These are phyloP conservation scores for Oldenlandia corymbosa DNA, from an alignment of 257 asterid genomes.

Conservation along the genomic window DNA sequence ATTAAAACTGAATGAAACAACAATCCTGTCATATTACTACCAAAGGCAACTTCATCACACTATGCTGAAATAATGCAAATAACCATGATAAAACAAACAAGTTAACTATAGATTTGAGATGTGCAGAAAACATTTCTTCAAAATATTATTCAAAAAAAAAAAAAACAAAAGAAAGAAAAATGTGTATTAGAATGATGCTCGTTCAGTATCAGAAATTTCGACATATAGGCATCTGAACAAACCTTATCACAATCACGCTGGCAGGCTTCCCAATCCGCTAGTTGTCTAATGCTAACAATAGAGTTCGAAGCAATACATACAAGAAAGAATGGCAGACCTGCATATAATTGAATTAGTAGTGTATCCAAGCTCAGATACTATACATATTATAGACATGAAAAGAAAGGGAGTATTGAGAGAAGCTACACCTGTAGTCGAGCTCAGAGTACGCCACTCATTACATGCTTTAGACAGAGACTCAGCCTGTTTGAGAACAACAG, in stretches of 20 bases:
- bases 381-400: slow-evolving; percentile 5
- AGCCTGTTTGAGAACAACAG: slow-evolving; percentile 35
- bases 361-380: slow-evolving; percentile 1
- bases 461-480: slow-evolving; percentile 58
- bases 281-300: slow-evolving; percentile 45
- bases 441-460: slow-evolving; percentile 71
- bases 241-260: slow-evolving; percentile 63
- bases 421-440: slow-evolving; percentile 66
- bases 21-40: background rate
- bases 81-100: background rate
- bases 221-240: slow-evolving; percentile 10
- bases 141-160: background rate
- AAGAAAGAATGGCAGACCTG: slow-evolving; percentile 88
- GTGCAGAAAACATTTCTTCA: background rate
- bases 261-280: slow-evolving; percentile 65
- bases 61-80: background rate
- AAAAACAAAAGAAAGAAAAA: no score
- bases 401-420: slow-evolving; percentile 15
- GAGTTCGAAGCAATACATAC: slow-evolving; percentile 59
- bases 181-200: background rate
- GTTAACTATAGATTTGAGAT: background rate
- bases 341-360: slow-evolving; percentile 20
- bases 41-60: background rate
- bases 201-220: background rate
- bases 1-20: background rate